These are phyloP conservation scores for Salicornia ramosissima DNA, from an alignment of 148 eudicot species.

Conservation along the genomic window DNA sequence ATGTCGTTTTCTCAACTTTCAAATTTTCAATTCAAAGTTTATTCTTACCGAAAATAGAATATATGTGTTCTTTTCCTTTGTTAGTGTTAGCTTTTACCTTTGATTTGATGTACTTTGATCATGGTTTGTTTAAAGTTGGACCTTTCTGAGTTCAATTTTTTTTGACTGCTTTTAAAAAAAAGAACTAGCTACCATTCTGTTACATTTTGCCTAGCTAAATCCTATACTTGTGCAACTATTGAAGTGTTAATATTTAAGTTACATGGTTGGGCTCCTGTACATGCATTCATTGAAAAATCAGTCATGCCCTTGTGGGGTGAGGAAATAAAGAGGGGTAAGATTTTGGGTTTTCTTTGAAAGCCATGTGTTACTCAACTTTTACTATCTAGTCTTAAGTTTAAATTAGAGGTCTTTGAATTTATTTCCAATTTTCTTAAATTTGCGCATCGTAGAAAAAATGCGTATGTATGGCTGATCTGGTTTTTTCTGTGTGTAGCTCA, in stretches of 20 bases:
- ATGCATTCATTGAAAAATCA: slow-evolving; percentile 56
- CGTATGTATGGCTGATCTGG: too few relatives aligned
- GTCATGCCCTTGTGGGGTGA: slow-evolving; percentile 51
- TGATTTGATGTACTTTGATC: not conserved
- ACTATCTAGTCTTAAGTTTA: too few relatives aligned
- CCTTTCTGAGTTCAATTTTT: not conserved
- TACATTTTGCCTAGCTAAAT: not conserved
- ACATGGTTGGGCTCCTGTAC: slow-evolving; percentile 77
- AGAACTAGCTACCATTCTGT: not conserved
- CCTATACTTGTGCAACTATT: not conserved
- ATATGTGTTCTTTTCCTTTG: not conserved
- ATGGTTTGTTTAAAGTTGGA: not conserved
- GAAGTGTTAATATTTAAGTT: slow-evolving; percentile 16
- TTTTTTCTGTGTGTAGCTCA: too few relatives aligned
- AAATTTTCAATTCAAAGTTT: too few relatives aligned
- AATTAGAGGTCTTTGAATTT: too few relatives aligned
- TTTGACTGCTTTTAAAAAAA: not conserved
- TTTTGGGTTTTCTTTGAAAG: not conserved
- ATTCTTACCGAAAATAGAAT: not conserved
- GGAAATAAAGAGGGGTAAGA: slow-evolving; percentile 43
- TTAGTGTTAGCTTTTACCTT: too few relatives aligned
- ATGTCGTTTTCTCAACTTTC: too few relatives aligned
- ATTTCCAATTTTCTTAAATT: too few relatives aligned
- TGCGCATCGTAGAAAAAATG: too few relatives aligned
- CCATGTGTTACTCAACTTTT: too few relatives aligned